These are phyloP conservation scores for Leishmania amazonensis DNA, from an alignment of 208 protist genomes.

Conservation along the genomic window DNA sequence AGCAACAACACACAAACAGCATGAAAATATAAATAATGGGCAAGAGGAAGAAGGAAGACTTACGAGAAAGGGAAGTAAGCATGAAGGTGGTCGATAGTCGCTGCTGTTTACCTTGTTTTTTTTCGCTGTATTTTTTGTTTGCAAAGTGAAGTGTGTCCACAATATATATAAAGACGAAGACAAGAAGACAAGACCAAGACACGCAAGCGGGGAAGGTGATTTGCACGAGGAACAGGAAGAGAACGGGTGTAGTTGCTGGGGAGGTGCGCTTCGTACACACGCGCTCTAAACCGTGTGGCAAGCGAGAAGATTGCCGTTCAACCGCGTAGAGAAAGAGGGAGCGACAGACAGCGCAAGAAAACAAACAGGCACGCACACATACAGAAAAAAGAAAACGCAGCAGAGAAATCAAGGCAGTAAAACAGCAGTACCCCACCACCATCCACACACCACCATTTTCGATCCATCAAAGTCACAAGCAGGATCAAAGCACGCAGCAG, in stretches of 20 bases:
- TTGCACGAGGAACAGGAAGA: not conserved
- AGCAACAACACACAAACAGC: conserved; percentile 3
- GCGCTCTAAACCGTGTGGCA: not conserved
- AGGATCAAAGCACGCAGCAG: not conserved
- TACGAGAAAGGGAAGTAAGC: not conserved
- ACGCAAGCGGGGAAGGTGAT: not conserved
- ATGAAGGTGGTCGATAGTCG: not conserved
- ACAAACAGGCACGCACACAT: not conserved
- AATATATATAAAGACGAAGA: not conserved
- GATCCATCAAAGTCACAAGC: not conserved
- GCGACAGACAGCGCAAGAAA: not conserved
- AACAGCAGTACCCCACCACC: not conserved
- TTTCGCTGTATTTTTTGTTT: not conserved
- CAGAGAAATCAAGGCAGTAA: not conserved
- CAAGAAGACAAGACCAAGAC: not conserved
- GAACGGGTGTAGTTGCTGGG: not conserved
- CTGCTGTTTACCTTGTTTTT: not conserved
- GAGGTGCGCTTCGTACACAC: not conserved
- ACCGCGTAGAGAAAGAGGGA: no score
- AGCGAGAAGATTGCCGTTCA: not conserved
- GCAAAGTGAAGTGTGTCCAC: not conserved
- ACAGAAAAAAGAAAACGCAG: not conserved
- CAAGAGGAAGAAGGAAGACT: not conserved
- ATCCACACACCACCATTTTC: not conserved
- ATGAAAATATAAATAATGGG: not conserved